Evolutionary conservation across 2,329 filamentous ascomycete species (phyloP).

Genomic region (Xenoacremonium recifei): DNA sequence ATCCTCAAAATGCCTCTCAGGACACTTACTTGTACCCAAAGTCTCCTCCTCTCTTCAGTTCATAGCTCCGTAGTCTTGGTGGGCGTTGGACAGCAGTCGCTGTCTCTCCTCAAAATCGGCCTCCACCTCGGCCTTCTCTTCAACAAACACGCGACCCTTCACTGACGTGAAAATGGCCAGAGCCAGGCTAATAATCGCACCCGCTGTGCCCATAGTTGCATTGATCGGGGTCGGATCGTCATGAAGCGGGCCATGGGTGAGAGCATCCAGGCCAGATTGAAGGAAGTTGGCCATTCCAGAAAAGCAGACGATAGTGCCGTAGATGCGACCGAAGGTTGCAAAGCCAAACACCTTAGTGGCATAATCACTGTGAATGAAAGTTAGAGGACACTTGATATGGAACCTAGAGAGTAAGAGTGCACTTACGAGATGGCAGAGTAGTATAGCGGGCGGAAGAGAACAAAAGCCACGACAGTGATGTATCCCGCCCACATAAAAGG

Average conservation of each 20-base stretch:
- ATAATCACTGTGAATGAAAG: conserved; percentile 53
- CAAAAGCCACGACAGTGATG: conserved; percentile 65
- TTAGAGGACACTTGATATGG: background rate
- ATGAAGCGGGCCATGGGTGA: conserved; percentile 61
- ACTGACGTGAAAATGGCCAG: conserved; percentile 54
- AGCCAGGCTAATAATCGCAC: conserved; percentile 51
- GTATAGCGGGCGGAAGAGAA: conserved; percentile 71
- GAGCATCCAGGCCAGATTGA: conserved; percentile 66
- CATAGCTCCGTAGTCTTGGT: background rate
- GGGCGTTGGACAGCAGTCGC: background rate
- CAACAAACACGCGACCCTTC: background rate
- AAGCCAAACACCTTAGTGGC: conserved; percentile 80
- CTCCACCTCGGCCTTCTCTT: conserved; percentile 3
- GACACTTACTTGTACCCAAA: too few relatives aligned
- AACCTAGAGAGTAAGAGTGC: fast-evolving
- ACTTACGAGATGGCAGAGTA: conserved; percentile 69
- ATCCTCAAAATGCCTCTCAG: too few relatives aligned
- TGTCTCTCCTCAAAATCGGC: conserved; percentile 2
- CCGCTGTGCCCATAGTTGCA: conserved; percentile 50
- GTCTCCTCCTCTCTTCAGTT: background rate
- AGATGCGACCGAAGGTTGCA: conserved; percentile 76
- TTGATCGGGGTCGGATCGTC: conserved; percentile 66
- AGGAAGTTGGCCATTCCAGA: conserved; percentile 71
- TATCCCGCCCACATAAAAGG: conserved; percentile 63
- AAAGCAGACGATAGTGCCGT: conserved; percentile 71